Percentiles rank a stretch among this genome's conserved stretches.
phyloP scores from a whole-genome alignment of 2,329 filamentous ascomycete genomes.

The Macroventuria anomochaeta region DNA sequence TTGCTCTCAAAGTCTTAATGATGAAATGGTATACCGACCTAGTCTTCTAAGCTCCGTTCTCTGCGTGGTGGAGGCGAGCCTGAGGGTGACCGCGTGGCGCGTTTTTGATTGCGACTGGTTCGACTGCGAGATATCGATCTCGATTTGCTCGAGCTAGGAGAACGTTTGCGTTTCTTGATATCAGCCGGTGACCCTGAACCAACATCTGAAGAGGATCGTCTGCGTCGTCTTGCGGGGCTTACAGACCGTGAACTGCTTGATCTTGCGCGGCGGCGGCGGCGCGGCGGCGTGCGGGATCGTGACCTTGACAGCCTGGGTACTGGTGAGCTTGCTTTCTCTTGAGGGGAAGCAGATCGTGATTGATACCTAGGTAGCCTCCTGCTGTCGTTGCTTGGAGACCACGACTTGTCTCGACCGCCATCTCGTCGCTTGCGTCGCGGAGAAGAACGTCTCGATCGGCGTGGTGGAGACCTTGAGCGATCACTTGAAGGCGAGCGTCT shows the following conservation, averaged over 20 bases:
- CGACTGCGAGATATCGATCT: slow-evolving; percentile 39
- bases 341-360: slow-evolving; percentile 57
- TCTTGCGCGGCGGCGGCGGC: slow-evolving; percentile 43
- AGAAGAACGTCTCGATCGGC: slow-evolving; percentile 29
- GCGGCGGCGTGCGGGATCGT: slow-evolving; percentile 40
- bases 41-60: slow-evolving; percentile 14
- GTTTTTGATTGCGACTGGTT: slow-evolving; percentile 25
- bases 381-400: slow-evolving; percentile 42
- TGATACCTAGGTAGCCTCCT: slow-evolving; percentile 46
- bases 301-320: slow-evolving; percentile 55
- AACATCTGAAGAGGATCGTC: slow-evolving; percentile 54
- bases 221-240: slow-evolving; percentile 52
- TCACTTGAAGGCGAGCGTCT: slow-evolving; percentile 45
- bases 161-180: slow-evolving; percentile 56
- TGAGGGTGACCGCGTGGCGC: slow-evolving; percentile 28
- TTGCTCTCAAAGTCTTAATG: too few relatives aligned
- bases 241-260: slow-evolving; percentile 50
- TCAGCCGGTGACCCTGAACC: slow-evolving; percentile 56
- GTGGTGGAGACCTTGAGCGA: slow-evolving; percentile 40
- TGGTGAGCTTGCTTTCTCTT: slow-evolving; percentile 62
- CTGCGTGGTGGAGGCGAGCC: slow-evolving; percentile 23
- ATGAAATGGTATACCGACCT: slow-evolving; percentile 16
- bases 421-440: slow-evolving; percentile 27
- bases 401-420: slow-evolving; percentile 33
- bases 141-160: slow-evolving; percentile 50